Evolutionary conservation across 1,139 yeast genomes (phyloP), one percentile per base, ranked within the genome.

Genomic region (Geotrichum reessii): DNA sequence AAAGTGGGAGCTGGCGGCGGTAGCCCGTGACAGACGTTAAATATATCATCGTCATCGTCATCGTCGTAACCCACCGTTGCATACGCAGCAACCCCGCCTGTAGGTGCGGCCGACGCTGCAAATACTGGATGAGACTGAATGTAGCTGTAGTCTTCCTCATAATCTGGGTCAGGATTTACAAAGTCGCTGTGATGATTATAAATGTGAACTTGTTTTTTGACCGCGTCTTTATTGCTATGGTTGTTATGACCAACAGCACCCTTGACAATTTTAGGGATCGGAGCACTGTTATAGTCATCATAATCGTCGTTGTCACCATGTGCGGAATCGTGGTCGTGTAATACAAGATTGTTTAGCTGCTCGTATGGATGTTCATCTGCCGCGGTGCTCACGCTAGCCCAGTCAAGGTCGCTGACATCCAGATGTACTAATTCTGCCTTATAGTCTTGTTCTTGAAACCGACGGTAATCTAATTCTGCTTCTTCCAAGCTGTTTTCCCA

Each of bases 391-490:
- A 49, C 46, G 22, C 49, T 24, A 44, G 53, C 59, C 59, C 59
- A 57, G 44, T 57, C 59, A 3, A 56, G 25, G 24, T 53, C 57
- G 19, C 28, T 31, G 14, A 53, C 52, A 37, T 50, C 54, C 44
- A 58, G 51, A 2, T 53, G 53, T 14, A 51, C 55, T 3, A 59
- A 37, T 19, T 59, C 56, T 14, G 55, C 51, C 27, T 59, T 57
- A 50, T 47, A 57, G 49, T 59, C 62, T 9, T 59, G 55, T 9
- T 57, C 46, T 31, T 49, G 53, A 33, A 54, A 54, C n/a, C 33
- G 31, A 2, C 40, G 46, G 60, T 65, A 66, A 37, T 63, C 67
- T 1, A 31, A 53, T 27, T 67, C 71, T 0, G 71, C 71, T 17
- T 61, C 63, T 6, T 44, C 58, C 31, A 65, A 21, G 12, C 58